A percentile compares a stretch with the other conserved stretches of the same genome.
phyloP scores from a whole-genome alignment of 108 stramenopile species.

The Discostella pseudostelligera region DNA sequence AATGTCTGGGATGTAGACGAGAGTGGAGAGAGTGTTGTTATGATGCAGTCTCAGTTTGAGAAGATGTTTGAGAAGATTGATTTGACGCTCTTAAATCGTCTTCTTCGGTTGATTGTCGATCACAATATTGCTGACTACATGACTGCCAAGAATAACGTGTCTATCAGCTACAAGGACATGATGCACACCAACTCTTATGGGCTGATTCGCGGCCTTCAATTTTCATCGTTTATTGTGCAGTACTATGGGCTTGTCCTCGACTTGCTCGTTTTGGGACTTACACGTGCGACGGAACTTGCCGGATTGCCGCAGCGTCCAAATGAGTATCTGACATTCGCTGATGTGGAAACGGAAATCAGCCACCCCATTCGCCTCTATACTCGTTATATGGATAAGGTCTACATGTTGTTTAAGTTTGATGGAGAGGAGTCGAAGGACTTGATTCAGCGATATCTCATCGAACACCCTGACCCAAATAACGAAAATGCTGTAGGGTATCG shows the following conservation, averaged over 20 bases:
- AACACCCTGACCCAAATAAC: constrained; percentile 99
- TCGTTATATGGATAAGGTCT: constrained; percentile 97
- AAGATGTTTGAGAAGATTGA: constrained; percentile 99
- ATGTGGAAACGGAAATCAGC: constrained; percentile 92
- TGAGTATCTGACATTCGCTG: constrained; percentile 93
- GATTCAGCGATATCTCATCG: constrained; percentile 97
- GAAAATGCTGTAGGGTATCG: constrained; percentile 99
- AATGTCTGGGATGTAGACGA: constrained; percentile 95
- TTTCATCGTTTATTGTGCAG: constrained; percentile 96
- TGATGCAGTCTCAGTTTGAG: constrained; percentile 96
- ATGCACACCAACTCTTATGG: constrained; percentile 99
- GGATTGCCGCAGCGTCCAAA: constrained; percentile 96
- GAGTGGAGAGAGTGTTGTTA: constrained; percentile 93
- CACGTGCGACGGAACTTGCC: constrained; percentile 96
- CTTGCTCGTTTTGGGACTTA: constrained; percentile 93
- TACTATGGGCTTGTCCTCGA: constrained; percentile 98
- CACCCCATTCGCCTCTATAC: constrained; percentile 99
- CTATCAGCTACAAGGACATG: constrained; percentile 97
- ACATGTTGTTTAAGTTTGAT: constrained; percentile 96
- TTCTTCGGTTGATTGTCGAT: constrained; percentile 97
- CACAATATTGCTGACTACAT: constrained; percentile 99
- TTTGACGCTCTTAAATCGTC: constrained; percentile 94
- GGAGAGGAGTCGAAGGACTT: constrained; percentile 94
- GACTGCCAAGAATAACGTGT: constrained; percentile 99
- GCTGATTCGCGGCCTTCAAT: constrained; percentile 95